Base-by-base conservation (phyloP, 2,329 filamentous ascomycete species). In the Exophiala sideris region DNA sequence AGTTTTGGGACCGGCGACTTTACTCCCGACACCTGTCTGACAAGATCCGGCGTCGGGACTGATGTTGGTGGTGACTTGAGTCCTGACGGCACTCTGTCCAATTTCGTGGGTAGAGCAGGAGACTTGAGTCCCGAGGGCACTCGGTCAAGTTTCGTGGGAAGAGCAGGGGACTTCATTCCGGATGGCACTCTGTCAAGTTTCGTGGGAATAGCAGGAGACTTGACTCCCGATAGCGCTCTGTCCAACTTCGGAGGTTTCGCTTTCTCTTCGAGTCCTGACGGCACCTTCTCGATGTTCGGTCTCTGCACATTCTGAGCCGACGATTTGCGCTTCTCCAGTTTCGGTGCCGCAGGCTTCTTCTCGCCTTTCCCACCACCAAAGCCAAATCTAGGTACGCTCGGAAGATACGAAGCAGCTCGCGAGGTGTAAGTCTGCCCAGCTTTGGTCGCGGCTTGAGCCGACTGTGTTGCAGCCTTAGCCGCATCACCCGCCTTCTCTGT, bases 381-480 rank as follows among this genome's bases (percentile, higher is more conserved):
- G 11, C 52, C 46, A 3, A 60, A 18, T 14, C 14, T 48, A 32
- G 54, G 54, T 7, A 55, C 40, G 18, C 48, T 42, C 12, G 61
- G 58, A 5, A 62, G 42, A 44, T 62, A 61, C 0, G 58, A 54
- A 7, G 58, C 58, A 29, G 59, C 61, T 39, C 58, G 41, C 9
- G 55, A 52, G n/a, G 59, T 56, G 39, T 63, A 63, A 48, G 52
- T 55, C 33, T 63, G 51, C n/a, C 51, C 48, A 24, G 45, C 44
- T 38, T 56, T 60, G 6, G 36, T 16, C 1, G 29, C 40, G 10
- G 18, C 33, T 33, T 39, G 40, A 11, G 41, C 45, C 32, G 24
- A 20, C 10, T 33, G 39, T 35, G 48, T 55, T 2, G 36, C 48
- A 9, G 44, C 42, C 20, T 61, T 51, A 5, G 36, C 54, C 32